Evolutionary conservation across 257 asterid species (phyloP), one percentile per base, ranked within the genome.

Genomic region (Solanum acaule): DNA sequence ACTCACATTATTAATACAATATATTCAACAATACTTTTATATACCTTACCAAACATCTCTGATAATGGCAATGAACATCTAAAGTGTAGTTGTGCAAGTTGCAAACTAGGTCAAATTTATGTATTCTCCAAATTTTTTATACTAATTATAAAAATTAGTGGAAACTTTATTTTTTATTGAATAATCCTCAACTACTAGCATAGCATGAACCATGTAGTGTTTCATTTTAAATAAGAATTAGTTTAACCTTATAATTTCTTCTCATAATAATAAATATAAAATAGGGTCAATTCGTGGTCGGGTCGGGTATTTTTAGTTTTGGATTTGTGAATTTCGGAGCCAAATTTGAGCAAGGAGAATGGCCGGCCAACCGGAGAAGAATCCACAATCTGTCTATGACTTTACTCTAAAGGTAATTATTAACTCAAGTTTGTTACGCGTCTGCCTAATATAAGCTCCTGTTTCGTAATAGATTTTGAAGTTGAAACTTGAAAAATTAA

Each of bases 381-480:
- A 61, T 20, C 96, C 25, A 10, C 27, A 73, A 78, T 42, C 63
- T 10, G 91, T 95, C 40, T 92, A 91, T 89, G 98, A 93, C 40
- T 93, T 95, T 94, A 92, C 92, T 31, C 94, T 93, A 4, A 95
- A 94, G 98, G 98, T 61, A 61, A 23, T 4, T 10, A 10, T 63
- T 0, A n/a, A 63, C 71, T 63, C 8, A 59, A 23, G 31, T 63
- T 63, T 11, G 9, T n/a, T 4, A 2, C 3, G 3, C 1, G 3
- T 23, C 0, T 63, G 29, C 3, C 31, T n/a, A 23, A 63, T 63
- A 10, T 63, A 63, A 23, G 14, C 7, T 61, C 0, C 0, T 1
- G 1, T 59, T 59, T 22, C 29, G 14, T 9, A 22, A 22, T 61
- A 61, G 6, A 61, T 61, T 61, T 61, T 23, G 15, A 10, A 61